Evolutionary conservation across 495 filamentous ascomycete species (phyloP).

Genomic region (Annulohypoxylon nitens): DNA sequence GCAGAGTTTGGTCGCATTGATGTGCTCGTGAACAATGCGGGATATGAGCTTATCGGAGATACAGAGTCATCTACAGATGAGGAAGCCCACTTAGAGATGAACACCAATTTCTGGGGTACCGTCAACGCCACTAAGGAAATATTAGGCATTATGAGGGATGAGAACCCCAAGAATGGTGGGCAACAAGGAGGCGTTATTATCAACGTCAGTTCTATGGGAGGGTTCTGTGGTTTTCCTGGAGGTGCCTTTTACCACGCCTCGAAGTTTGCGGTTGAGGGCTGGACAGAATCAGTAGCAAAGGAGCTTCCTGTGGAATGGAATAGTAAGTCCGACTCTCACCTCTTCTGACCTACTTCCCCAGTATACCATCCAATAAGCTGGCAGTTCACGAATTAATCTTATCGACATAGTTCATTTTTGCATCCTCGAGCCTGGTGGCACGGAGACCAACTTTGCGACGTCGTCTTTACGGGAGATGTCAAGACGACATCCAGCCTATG

Average conservation of each 20-base stretch:
- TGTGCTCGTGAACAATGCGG: constrained; percentile 70
- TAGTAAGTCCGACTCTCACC: constrained; percentile 41
- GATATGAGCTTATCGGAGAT: constrained; percentile 61
- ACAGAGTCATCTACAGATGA: constrained; percentile 61
- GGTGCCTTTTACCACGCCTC: constrained; percentile 67
- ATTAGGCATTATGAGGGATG: constrained; percentile 62
- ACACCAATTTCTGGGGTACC: constrained; percentile 68
- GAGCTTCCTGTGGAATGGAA: constrained; percentile 67
- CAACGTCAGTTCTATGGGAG: constrained; percentile 68
- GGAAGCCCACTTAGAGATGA: constrained; percentile 57
- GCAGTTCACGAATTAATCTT: too few relatives aligned
- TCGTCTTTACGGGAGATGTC: constrained; percentile 42
- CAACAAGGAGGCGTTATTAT: constrained; percentile 64
- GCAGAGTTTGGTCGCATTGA: constrained; percentile 63
- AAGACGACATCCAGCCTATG: constrained; percentile 57
- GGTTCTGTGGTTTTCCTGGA: constrained; percentile 60
- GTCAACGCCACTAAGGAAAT: constrained; percentile 60
- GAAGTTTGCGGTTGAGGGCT: constrained; percentile 69
- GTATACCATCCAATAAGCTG: background rate
- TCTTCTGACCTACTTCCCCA: background rate
- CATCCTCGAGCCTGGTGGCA: constrained; percentile 64
- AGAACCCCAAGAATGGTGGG: constrained; percentile 44
- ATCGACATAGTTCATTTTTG: constrained; percentile 57
- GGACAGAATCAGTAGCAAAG: constrained; percentile 64
- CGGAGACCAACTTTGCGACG: constrained; percentile 60